Evolutionary conservation across 1,284 basidiomycete species (phyloP).

Genomic region (Hymenochaete sp.): DNA sequence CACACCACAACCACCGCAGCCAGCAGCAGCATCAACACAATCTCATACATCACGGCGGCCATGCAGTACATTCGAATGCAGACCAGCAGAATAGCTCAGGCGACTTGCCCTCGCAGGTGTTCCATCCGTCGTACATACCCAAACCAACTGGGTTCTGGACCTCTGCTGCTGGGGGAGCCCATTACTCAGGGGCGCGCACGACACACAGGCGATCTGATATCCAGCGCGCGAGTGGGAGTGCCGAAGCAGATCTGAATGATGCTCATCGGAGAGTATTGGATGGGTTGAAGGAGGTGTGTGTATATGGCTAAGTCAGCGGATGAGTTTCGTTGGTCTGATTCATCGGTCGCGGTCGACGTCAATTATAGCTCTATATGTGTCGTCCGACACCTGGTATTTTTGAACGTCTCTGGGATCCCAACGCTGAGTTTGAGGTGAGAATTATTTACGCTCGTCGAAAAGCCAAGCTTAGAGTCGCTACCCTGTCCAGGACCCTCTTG

Average conservation of each 20-base stretch:
- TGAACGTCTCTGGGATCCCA: slow-evolving; percentile 45
- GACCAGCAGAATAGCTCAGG: too few species aligned
- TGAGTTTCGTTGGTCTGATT: too few species aligned
- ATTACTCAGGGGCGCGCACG: slow-evolving; percentile 24
- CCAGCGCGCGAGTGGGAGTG: slow-evolving; percentile 17
- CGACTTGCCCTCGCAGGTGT: slow-evolving; percentile 34
- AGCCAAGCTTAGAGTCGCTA: slow-evolving; percentile 1
- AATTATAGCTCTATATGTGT: slow-evolving; percentile 46
- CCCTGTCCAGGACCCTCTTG: slow-evolving; percentile 39
- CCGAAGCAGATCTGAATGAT: slow-evolving; percentile 8
- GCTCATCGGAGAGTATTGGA: slow-evolving; percentile 37
- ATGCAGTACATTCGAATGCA: too few species aligned
- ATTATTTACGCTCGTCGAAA: not conserved
- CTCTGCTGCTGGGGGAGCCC: slow-evolving; percentile 34
- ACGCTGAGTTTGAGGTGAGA: slow-evolving; percentile 52
- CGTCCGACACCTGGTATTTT: slow-evolving; percentile 49
- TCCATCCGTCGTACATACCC: slow-evolving; percentile 35
- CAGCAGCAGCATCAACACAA: not conserved
- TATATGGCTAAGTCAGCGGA: too few species aligned
- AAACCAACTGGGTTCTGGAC: slow-evolving; percentile 39
- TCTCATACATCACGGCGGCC: not conserved
- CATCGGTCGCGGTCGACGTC: too few species aligned
- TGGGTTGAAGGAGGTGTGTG: slow-evolving; percentile 42
- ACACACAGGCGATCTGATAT: slow-evolving; percentile 21
- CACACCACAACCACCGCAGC: not conserved